A percentile compares a stretch with the other conserved stretches of the same genome.
These are phyloP conservation scores for Fusarium coffeatum DNA, from an alignment of 2,329 filamentous ascomycete genomes.

Conservation along the genomic window DNA sequence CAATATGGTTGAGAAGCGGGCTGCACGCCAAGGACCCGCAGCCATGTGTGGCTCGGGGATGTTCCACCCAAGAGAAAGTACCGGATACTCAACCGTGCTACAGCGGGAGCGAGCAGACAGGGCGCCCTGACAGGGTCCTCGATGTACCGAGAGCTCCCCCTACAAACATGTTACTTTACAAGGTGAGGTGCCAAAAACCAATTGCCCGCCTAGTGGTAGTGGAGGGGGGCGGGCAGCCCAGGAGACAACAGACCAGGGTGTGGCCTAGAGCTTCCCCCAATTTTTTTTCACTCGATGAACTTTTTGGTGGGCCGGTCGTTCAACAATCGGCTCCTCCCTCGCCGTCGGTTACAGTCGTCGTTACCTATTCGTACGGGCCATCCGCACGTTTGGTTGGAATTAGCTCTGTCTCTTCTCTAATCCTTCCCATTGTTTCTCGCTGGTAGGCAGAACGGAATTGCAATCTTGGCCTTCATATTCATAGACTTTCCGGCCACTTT, in stretches of 20 bases:
- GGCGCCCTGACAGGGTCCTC: slow-evolving; percentile 25
- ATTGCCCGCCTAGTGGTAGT: slow-evolving; percentile 1
- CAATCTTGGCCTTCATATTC: slow-evolving; percentile 44
- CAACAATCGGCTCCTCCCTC: slow-evolving; percentile 52
- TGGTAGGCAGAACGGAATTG: slow-evolving; percentile 44
- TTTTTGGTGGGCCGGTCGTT: slow-evolving; percentile 52
- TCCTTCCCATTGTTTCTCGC: slow-evolving; percentile 46
- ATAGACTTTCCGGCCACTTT: slow-evolving; percentile 39
- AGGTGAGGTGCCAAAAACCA: slow-evolving; percentile 10
- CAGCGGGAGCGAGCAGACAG: slow-evolving; percentile 28
- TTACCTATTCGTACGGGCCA: slow-evolving; percentile 45
- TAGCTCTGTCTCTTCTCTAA: slow-evolving; percentile 40
- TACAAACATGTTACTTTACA: slow-evolving; percentile 24
- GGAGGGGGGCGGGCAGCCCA: slow-evolving; percentile 3
- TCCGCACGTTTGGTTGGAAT: slow-evolving; percentile 36
- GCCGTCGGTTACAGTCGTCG: slow-evolving; percentile 45
- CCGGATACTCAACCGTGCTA: slow-evolving; percentile 40
- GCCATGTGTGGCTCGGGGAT: slow-evolving; percentile 45
- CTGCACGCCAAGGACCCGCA: slow-evolving; percentile 46
- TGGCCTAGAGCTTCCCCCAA: slow-evolving; percentile 49
- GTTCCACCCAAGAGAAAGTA: slow-evolving; percentile 43
- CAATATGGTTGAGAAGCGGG: slow-evolving; percentile 60
- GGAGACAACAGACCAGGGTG: slow-evolving; percentile 40
- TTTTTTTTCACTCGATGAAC: slow-evolving; percentile 48
- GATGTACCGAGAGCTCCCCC: slow-evolving; percentile 39